Evolutionary conservation across 208 protist genomes (phyloP).

Genomic region (Leishmania gerbilli): DNA sequence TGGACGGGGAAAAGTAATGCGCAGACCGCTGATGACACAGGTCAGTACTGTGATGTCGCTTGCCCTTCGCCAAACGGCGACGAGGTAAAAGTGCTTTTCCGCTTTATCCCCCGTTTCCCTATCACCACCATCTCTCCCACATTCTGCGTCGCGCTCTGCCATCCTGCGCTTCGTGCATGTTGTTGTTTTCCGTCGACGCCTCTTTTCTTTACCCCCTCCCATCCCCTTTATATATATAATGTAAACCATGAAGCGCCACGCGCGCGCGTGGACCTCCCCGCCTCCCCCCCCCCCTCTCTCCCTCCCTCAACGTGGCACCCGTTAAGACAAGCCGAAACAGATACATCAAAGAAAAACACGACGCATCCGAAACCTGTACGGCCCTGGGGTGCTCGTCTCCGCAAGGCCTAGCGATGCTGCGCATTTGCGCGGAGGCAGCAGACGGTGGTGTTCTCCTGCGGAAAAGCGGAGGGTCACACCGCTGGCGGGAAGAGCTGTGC

Average conservation of each 20-base stretch:
- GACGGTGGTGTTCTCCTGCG: background rate
- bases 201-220: background rate
- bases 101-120: background rate
- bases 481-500: background rate
- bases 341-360: background rate
- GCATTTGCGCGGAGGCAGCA: background rate
- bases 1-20: background rate
- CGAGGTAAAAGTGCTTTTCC: background rate
- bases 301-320: background rate
- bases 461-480: background rate
- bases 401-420: background rate
- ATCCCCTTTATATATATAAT: background rate
- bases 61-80: background rate
- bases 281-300: too few relatives aligned
- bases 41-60: background rate
- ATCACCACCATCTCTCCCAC: background rate
- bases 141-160: background rate
- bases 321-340: background rate
- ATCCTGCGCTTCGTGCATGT: background rate
- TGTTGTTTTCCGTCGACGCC: background rate
- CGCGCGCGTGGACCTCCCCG: background rate
- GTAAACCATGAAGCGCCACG: background rate
- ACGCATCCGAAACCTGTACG: background rate
- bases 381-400: background rate
- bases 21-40: background rate